phyloP scores from a whole-genome alignment of 2,329 filamentous ascomycete genomes.

The Penicillium sp. region DNA sequence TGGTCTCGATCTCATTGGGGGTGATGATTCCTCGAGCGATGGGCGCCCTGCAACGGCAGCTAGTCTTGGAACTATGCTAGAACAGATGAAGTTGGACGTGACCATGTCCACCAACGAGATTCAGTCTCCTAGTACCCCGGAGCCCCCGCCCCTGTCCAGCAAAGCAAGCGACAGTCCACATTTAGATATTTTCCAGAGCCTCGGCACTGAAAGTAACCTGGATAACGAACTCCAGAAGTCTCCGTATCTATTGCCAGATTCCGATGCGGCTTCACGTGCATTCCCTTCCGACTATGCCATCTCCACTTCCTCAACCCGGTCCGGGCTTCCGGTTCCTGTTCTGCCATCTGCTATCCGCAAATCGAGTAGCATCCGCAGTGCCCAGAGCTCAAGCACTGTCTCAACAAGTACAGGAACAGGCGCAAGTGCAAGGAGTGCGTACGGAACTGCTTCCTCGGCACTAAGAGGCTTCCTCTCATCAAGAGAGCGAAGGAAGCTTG shows the following conservation, averaged over 20 bases:
- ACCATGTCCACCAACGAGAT: conserved; percentile 37
- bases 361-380: conserved; percentile 42
- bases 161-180: conserved; percentile 18
- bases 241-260: conserved; percentile 22
- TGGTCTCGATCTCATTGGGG: conserved; percentile 15
- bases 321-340: conserved; percentile 39
- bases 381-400: conserved; percentile 42
- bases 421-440: conserved; percentile 39
- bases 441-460: conserved; percentile 42
- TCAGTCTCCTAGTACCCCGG: conserved; percentile 22
- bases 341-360: conserved; percentile 33
- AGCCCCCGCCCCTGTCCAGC: conserved; percentile 9
- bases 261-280: conserved; percentile 24
- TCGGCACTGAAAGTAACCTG: conserved; percentile 24
- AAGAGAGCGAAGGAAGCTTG: conserved; percentile 35
- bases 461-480: conserved; percentile 41
- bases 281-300: conserved; percentile 31
- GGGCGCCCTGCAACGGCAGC: conserved; percentile 44
- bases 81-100: conserved; percentile 43
- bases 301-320: conserved; percentile 28
- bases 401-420: conserved; percentile 39
- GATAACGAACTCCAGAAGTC: conserved; percentile 33
- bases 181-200: conserved; percentile 27
- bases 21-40: conserved; percentile 42
- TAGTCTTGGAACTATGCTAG: conserved; percentile 44